Base-by-base conservation (phyloP, 352 stramenopile species). In the Elongisporangium anandrum region DNA sequence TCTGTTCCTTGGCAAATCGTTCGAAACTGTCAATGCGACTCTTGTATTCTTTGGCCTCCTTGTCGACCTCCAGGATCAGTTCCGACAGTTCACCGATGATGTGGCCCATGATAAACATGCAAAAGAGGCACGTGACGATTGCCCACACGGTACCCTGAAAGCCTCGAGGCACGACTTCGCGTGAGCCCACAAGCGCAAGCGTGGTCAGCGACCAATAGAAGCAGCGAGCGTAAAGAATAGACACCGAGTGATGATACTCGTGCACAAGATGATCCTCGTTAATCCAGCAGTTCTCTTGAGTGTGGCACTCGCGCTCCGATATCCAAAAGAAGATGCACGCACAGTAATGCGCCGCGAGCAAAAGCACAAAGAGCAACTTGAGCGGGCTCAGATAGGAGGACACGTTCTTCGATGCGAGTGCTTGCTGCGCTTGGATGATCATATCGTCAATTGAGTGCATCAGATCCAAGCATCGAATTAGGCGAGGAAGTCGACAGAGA, bases 141-240 rank as follows among this genome's bases (percentile, higher is more conserved):
- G 80, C 80, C 82, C 82, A 92, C 0, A 90, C 20, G 0, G 82
- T 90, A 2, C 78, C 80, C 4, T 67, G 48, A 2, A 62, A 61
- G 6, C 64, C 62, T 0, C 76, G 66, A 2, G 81, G 71, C 2
- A 90, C 76, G 41, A 82, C 77, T 53, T 90, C 81, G 16, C 72
- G 65, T 0, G 81, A 87, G 0, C 80, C 80, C 0, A 88, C 78
- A 0, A 92, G 66, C 4, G 82, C 68, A 1, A 92, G 50, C 4
- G 81, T 88, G 12, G 79, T 87, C 5, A 90, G 66, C 1, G 79
- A 79, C 83, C 83, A 92, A 54, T 92, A 91, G 41, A 91, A 88
- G 9, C 71, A 77, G 21, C 79, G 77, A 0, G 81, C 61, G 56
- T 92, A 92, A 0, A 90, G 60, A n/a, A 73, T 66, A 0, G 59